A percentile compares a stretch with the other conserved stretches of the same genome.
phyloP scores from a whole-genome alignment of 768 basidiomycete genomes.

The Tulasnella sp. region DNA sequence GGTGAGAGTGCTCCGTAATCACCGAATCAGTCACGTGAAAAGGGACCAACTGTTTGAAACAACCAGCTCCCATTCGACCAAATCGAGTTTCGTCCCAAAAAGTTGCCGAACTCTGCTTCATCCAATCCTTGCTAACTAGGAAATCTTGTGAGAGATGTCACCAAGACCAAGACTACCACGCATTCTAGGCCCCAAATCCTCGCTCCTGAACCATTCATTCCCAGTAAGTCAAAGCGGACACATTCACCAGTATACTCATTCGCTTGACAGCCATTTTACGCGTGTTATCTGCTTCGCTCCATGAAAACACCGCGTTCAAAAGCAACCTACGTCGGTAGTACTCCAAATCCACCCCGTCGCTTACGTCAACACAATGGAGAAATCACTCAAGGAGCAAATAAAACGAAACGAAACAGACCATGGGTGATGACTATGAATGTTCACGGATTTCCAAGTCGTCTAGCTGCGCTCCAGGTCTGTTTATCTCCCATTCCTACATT shows the following conservation, averaged over 20 bases:
- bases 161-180: not conserved
- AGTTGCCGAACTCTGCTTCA: too few relatives aligned
- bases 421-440: conserved; percentile 84
- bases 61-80: too few relatives aligned
- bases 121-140: too few relatives aligned
- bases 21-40: too few relatives aligned
- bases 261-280: conserved; percentile 42
- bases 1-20: too few relatives aligned
- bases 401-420: conserved; percentile 46
- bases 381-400: conserved; percentile 53
- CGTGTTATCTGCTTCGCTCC: conserved; percentile 71
- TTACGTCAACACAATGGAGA: conserved; percentile 70
- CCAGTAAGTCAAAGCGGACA: conserved; percentile 25
- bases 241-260: not conserved
- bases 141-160: too few relatives aligned
- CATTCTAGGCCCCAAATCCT: conserved; percentile 14
- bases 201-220: conserved; percentile 32
- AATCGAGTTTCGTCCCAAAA: too few relatives aligned
- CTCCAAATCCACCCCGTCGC: conserved; percentile 45
- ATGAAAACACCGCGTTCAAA: conserved; percentile 38
- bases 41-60: too few relatives aligned
- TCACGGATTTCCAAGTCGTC: conserved; percentile 65
- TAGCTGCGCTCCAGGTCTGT: conserved; percentile 67
- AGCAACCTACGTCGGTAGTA: conserved; percentile 64
- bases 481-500: conserved; percentile 23